Evolutionary conservation across 345 rosid genomes (phyloP), one percentile per base, ranked within the genome.

Genomic region (Camelina sativa): DNA sequence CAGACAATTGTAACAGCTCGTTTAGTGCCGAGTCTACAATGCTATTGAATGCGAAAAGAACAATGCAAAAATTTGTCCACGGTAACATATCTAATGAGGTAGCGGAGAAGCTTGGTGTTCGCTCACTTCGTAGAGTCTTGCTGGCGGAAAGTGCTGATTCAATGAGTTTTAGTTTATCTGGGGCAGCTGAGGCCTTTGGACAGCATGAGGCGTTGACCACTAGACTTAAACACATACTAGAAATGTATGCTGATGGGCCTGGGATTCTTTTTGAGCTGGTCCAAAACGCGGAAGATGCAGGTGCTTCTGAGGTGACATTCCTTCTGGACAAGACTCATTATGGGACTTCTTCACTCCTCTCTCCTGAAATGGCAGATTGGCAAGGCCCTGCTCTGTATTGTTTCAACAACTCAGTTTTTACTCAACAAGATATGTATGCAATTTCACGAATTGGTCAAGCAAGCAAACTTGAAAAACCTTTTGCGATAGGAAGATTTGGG

Each of bases 201-300:
- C 98, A 93, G 82, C 98, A 93, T 83, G 98, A 93, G 79, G 93
- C 97, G 59, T 86, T 93, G 86, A 93, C 98, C 57, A 93, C 97
- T 1, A 89, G 98, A 79, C 97, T 93, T 40, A 91, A 84, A 78
- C 98, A 93, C 83, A 93, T 93, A 82, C 91, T 93, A 69, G 97
- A 93, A 79, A 93, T 93, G 98, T 93, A 93, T 84, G 96, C 98
- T 47, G 98, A 93, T 85, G 98, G 98, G 71, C 98, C 97, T 62
- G 98, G 98, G 59, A 83, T 85, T 82, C 96, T 93, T 40, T 93
- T 91, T 78, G 98, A 93, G 84, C 84, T 91, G 76, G 90, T 93
- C 62, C 98, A 93, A 79, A 93, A 93, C 80, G 97, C 98, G 11
- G 98, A 93, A 78, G 98, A 93, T 83, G 96, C 98, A 44, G 93